Evolutionary conservation across 495 filamentous ascomycete genomes (phyloP).

Genomic region (Tuber borchii): DNA sequence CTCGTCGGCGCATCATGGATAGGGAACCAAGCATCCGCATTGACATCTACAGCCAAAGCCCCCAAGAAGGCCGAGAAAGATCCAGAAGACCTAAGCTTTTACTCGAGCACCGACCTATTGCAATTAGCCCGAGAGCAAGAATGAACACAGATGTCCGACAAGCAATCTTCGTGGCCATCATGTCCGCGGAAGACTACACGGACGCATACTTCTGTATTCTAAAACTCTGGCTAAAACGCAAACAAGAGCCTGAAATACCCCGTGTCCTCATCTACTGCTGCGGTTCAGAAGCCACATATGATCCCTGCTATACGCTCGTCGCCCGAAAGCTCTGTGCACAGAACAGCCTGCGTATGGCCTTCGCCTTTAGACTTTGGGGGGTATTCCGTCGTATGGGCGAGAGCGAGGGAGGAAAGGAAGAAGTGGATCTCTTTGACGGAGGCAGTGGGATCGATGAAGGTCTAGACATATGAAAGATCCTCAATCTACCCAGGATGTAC

Average conservation of each 20-base stretch:
- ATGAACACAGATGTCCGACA: conserved; percentile 95
- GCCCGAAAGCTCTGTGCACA: conserved; percentile 64
- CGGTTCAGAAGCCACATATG: conserved; percentile 74
- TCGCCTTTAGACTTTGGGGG: conserved; percentile 80
- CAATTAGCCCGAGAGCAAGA: conserved; percentile 70
- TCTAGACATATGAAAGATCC: conserved; percentile 58
- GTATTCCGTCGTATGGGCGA: conserved; percentile 83
- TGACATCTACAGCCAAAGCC: conserved; percentile 1
- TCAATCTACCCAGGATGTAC: conserved; percentile 84
- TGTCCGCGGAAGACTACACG: conserved; percentile 78
- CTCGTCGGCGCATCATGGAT: conserved; percentile 85
- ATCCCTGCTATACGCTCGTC: conserved; percentile 87
- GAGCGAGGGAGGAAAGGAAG: conserved; percentile 52
- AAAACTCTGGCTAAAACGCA: conserved; percentile 76
- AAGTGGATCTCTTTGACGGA: conserved; percentile 51
- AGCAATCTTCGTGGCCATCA: conserved; percentile 82
- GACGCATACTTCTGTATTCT: conserved; percentile 71
- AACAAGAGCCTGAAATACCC: conserved; percentile 79
- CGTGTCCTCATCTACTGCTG: conserved; percentile 82
- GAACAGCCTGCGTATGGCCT: conserved; percentile 68
- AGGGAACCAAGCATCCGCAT: conserved; percentile 43
- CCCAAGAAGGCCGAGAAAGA: conserved; percentile 33
- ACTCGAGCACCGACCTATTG: conserved; percentile 57
- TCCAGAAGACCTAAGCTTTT: conserved; percentile 47
- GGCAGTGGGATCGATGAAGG: conserved; percentile 47